A percentile compares a stretch with the other conserved stretches of the same genome.
Conservation (phyloP, 2,329 filamentous ascomycete species). For the Coniochaeta prunicola region DNA sequence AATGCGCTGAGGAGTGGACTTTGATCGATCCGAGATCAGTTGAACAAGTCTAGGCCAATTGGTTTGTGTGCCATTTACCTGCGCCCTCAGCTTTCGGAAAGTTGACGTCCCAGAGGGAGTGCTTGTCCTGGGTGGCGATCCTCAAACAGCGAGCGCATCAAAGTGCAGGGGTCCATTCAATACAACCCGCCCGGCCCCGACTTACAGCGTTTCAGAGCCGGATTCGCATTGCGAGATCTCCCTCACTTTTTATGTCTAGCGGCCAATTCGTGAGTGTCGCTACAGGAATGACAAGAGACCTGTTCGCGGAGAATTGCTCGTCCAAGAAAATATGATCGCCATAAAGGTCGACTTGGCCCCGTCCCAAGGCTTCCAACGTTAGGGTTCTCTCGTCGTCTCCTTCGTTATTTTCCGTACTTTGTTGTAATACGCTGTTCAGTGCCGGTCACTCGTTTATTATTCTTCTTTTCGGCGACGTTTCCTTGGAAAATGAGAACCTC, state of each 20-base stretch:
- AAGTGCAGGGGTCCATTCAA: constrained; percentile 2
- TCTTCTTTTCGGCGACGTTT: not conserved
- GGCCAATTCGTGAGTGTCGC: not conserved
- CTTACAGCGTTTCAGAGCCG: constrained; percentile 9
- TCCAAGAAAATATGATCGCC: not conserved
- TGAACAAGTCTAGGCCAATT: not conserved
- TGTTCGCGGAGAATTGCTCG: not conserved
- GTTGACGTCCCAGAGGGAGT: not conserved
- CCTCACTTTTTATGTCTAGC: not conserved
- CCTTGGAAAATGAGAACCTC: constrained; percentile 9
- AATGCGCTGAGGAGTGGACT: not conserved
- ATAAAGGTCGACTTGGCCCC: constrained; percentile 1
- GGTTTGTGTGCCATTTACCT: not conserved
- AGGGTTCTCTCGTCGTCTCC: not conserved
- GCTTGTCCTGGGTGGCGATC: constrained; percentile 6
- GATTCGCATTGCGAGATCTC: not conserved
- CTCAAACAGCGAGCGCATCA: constrained; percentile 9
- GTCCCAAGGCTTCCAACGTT: not conserved
- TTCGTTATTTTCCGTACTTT: not conserved
- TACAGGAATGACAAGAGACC: not conserved
- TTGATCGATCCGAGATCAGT: not conserved
- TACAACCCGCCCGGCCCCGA: constrained; percentile 6
- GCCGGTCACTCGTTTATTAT: constrained; percentile 15
- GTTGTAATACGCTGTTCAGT: constrained; percentile 6
- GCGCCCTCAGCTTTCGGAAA: not conserved